Evolutionary conservation across 495 filamentous ascomycete species (phyloP), one percentile per base, ranked within the genome.

Genomic region (Penicillium cinerascens): DNA sequence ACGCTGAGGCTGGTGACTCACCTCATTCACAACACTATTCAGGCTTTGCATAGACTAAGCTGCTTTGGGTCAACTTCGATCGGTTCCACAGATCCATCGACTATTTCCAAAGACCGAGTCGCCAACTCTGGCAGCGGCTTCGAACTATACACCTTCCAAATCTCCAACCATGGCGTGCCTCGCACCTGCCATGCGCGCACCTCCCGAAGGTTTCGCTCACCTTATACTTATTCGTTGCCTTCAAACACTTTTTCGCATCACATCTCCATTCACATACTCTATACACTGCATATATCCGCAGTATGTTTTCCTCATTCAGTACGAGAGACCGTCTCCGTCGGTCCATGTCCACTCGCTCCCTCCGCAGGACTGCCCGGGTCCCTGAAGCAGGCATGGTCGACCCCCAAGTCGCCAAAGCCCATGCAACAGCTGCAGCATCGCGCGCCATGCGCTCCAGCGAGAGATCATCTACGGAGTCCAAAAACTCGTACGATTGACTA

Each of bases 401-500:
- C 13, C 29, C 29, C 29, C 10, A 33, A 13, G 29, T 76, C n/a
- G 80, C 81, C 10, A 76, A 80, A 42, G 69, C 75, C 27, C 80
- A 88, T 62, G 87, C 88, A 25, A 77, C 84, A 9, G 78, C 79
- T 36, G 88, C 88, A 43, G 87, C 88, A n/a, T 75, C 74, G 21
- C 68, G 77, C 54, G 87, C 88, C 37, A 90, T 83, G 70, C 64
- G 80, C 52, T 83, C 83, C 29, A 78, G 68, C 38, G 76, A 75
- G 52, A 70, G 77, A 42, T 60, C 58, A 1, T 70, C 67, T 2
- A 58, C 51, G 1, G 67, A 70, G 15, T 65, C 64, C 7, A 59
- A 58, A 37, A 49, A 53, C 44, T 63, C 70, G 0, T 70, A 71
- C 49, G 63, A 67, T 47, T 58, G 62, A 42, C 43, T 68, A 15